Conservation (phyloP, 2,329 filamentous ascomycete genomes). For the Xylariaceae sp. region DNA sequence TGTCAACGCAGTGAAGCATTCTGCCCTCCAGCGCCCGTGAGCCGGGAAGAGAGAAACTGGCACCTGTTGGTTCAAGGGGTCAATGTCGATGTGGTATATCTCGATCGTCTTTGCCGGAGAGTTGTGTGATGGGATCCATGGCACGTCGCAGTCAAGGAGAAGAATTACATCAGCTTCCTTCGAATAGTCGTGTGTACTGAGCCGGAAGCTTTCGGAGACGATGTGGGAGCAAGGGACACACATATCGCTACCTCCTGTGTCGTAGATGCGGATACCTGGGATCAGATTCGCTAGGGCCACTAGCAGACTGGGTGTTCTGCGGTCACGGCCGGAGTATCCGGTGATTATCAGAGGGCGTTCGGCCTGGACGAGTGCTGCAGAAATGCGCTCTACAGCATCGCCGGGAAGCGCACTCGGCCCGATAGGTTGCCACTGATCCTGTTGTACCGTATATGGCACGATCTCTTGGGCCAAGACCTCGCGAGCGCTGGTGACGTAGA, state of each 20-base stretch:
- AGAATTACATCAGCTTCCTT: slow-evolving; percentile 63
- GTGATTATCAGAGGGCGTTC: slow-evolving; percentile 48
- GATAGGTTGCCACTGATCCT: slow-evolving; percentile 25
- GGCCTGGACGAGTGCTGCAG: slow-evolving; percentile 42
- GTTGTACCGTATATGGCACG: slow-evolving; percentile 21
- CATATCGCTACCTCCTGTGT: slow-evolving; percentile 52
- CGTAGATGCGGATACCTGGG: slow-evolving; percentile 47
- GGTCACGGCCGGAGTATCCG: slow-evolving; percentile 48
- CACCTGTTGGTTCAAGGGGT: slow-evolving; percentile 64
- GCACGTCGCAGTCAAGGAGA: slow-evolving; percentile 66
- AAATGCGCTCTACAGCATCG: slow-evolving; percentile 42
- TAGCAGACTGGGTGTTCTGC: slow-evolving; percentile 40
- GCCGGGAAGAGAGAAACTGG: slow-evolving; percentile 57
- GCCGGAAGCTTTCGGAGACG: slow-evolving; percentile 51
- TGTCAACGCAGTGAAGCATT: slow-evolving; percentile 42
- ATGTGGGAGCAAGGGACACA: slow-evolving; percentile 34
- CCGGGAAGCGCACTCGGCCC: slow-evolving; percentile 28
- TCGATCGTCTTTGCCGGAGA: slow-evolving; percentile 54
- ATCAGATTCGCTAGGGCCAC: slow-evolving; percentile 46
- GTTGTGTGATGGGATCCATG: slow-evolving; percentile 66
- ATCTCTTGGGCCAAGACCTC: slow-evolving; percentile 69
- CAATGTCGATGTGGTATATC: slow-evolving; percentile 64
- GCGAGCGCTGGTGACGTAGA: slow-evolving; percentile 64
- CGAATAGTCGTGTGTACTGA: slow-evolving; percentile 57
- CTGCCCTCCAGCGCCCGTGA: slow-evolving; percentile 48